Evolutionary conservation across 495 filamentous ascomycete genomes (phyloP).

Genomic region (Penicillium canescens): DNA sequence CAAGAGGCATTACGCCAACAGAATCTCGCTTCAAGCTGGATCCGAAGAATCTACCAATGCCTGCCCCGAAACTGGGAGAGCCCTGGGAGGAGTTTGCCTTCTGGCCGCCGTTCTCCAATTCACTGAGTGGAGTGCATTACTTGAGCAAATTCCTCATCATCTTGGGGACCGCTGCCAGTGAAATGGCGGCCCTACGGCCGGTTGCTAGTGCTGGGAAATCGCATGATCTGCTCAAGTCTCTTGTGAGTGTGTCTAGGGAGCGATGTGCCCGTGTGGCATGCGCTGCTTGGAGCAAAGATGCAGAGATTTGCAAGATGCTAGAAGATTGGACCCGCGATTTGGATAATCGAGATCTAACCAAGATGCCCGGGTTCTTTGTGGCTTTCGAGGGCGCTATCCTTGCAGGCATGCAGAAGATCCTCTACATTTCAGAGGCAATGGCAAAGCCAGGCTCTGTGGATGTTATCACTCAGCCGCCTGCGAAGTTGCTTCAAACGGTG

Average conservation of each 20-base stretch:
- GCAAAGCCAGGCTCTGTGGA: constrained; percentile 64
- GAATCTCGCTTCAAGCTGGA: constrained; percentile 80
- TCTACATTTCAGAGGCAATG: constrained; percentile 85
- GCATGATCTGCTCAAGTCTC: constrained; percentile 63
- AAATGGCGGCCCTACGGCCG: constrained; percentile 75
- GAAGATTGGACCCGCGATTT: constrained; percentile 87
- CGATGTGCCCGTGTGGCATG: constrained; percentile 78
- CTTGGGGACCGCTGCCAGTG: constrained; percentile 80
- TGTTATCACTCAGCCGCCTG: constrained; percentile 77
- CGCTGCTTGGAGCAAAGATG: constrained; percentile 83
- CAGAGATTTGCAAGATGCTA: constrained; percentile 81
- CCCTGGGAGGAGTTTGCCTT: constrained; percentile 94
- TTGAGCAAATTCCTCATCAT: constrained; percentile 76
- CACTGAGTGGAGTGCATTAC: constrained; percentile 83
- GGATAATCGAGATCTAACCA: constrained; percentile 80
- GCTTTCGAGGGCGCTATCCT: constrained; percentile 78
- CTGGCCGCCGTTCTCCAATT: constrained; percentile 92
- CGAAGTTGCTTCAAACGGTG: constrained; percentile 83
- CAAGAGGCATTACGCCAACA: constrained; percentile 46
- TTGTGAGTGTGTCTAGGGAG: constrained; percentile 80
- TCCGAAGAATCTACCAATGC: constrained; percentile 72
- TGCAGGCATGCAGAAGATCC: constrained; percentile 84
- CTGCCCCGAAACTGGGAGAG: constrained; percentile 72
- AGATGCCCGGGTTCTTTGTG: constrained; percentile 81
- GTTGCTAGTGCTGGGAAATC: constrained; percentile 57